phyloP scores from a whole-genome alignment of 169 alveolate genomes.

The Plasmodium berghei region DNA sequence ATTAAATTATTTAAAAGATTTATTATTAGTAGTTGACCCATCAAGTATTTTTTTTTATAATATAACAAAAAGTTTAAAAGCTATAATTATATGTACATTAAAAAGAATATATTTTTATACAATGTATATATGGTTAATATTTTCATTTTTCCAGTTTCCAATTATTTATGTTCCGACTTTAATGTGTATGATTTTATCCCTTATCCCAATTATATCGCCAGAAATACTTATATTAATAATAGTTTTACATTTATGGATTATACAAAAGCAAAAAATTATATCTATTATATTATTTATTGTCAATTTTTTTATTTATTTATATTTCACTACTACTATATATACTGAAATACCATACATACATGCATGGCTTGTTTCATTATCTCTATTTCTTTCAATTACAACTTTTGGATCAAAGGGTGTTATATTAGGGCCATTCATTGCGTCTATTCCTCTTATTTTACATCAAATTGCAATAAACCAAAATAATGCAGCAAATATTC shows the following conservation, averaged over 20 bases:
- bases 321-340: conserved; percentile 80
- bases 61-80: conserved; percentile 75
- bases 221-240: conserved; percentile 64
- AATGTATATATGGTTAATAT: conserved; percentile 79
- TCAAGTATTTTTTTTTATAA: conserved; percentile 72
- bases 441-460: conserved; percentile 60
- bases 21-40: conserved; percentile 81
- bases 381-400: conserved; percentile 77
- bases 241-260: conserved; percentile 60
- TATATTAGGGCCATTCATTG: conserved; percentile 74
- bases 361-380: conserved; percentile 83
- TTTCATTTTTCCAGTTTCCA: conserved; percentile 78
- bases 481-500: conserved; percentile 4
- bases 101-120: conserved; percentile 77
- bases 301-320: conserved; percentile 68
- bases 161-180: conserved; percentile 82
- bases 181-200: conserved; percentile 76
- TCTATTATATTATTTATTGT: conserved; percentile 21
- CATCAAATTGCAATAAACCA: conserved; percentile 48
- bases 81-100: conserved; percentile 78
- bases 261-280: conserved; percentile 29
- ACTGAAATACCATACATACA: conserved; percentile 79
- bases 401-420: conserved; percentile 81
- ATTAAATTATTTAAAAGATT: conserved; percentile 74
- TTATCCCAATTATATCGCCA: conserved; percentile 79